A percentile compares a stretch with the other conserved stretches of the same genome.
Evolutionary conservation across 495 filamentous ascomycete species (phyloP).

Genomic region (Penicillium mononematosum): DNA sequence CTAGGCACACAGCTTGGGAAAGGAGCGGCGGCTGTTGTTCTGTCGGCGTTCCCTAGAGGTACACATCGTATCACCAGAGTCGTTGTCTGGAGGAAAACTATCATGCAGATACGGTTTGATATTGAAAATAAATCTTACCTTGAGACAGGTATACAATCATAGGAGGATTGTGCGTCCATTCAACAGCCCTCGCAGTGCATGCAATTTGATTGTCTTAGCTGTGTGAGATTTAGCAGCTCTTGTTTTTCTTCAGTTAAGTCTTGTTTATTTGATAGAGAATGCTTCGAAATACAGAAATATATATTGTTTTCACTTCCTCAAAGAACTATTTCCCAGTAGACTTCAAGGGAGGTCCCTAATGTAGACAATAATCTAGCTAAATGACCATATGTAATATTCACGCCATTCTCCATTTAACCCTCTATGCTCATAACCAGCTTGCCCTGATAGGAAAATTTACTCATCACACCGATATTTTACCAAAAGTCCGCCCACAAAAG

Average conservation of each 20-base stretch:
- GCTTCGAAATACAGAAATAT: not conserved
- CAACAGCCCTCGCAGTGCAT: not conserved
- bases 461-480: too few species aligned
- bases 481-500: too few species aligned
- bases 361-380: too few species aligned
- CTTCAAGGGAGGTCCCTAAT: too few species aligned
- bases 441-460: too few species aligned
- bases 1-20: conserved; percentile 6
- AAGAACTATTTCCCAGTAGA: not conserved
- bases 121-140: conserved; percentile 1
- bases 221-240: not conserved
- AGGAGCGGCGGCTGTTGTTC: not conserved
- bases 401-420: too few species aligned
- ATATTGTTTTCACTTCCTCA: not conserved
- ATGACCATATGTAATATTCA: too few species aligned
- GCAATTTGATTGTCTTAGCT: not conserved
- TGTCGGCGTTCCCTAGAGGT: not conserved
- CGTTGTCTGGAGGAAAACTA: not conserved
- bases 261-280: not conserved
- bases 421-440: too few species aligned
- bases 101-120: conserved; percentile 3
- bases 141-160: not conserved
- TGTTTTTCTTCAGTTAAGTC: not conserved
- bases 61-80: not conserved
- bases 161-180: not conserved